phyloP scores from a whole-genome alignment of 2,329 filamentous ascomycete genomes.

The Colletotrichum lindemuthianum region DNA sequence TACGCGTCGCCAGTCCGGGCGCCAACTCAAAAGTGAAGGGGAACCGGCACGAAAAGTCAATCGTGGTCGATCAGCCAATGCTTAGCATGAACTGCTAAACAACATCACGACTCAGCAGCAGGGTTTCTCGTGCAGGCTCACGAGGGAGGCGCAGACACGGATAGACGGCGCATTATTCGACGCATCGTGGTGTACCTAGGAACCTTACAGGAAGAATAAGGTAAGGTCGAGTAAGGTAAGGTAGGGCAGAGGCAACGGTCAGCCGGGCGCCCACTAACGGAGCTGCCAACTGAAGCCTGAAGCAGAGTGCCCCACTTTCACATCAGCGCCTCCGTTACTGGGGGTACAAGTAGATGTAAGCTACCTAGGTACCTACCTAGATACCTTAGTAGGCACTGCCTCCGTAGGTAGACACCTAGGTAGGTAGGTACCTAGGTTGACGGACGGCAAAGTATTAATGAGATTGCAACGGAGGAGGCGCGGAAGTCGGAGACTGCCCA shows the following conservation, averaged over 20 bases:
- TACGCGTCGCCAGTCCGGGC: slow-evolving; percentile 2
- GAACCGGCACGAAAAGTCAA: slow-evolving; percentile 17
- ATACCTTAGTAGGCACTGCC: neutral
- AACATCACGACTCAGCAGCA: slow-evolving; percentile 12
- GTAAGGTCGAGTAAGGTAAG: neutral
- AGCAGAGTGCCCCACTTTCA: neutral
- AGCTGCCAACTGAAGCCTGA: slow-evolving; percentile 5
- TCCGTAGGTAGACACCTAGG: too few relatives aligned
- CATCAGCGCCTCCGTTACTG: neutral
- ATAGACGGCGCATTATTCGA: neutral
- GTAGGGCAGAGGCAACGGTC: neutral
- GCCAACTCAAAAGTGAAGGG: slow-evolving; percentile 7
- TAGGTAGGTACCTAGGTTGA: neutral
- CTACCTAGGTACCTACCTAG: neutral
- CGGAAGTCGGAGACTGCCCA: neutral
- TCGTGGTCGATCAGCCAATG: slow-evolving; percentile 23
- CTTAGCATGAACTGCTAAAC: slow-evolving; percentile 31
- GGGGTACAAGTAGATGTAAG: too few relatives aligned
- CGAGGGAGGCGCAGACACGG: neutral
- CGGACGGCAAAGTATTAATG: neutral
- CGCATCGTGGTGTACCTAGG: neutral
- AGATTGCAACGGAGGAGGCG: slow-evolving; percentile 23
- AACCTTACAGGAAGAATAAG: neutral
- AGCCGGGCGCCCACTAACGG: neutral
- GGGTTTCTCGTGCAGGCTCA: neutral